Evolutionary conservation across 2,329 filamentous ascomycete genomes (phyloP).

Genomic region (Phialophora expanda): DNA sequence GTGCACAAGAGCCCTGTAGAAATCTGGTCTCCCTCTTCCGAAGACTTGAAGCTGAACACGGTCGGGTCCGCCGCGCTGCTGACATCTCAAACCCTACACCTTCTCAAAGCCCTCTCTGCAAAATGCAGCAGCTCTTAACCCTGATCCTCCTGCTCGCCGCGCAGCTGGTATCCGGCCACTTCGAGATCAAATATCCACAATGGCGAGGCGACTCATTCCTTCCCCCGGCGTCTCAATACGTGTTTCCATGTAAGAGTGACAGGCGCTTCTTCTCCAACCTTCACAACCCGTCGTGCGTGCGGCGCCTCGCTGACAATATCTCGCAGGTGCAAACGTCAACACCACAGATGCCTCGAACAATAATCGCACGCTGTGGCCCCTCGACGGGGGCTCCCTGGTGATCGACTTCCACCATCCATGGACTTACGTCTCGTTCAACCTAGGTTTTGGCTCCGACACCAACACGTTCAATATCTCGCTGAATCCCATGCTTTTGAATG

Average conservation of each 20-base stretch:
- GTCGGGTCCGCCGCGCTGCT: not conserved
- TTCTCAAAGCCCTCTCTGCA: not conserved
- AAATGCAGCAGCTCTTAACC: slow-evolving; percentile 24
- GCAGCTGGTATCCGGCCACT: slow-evolving; percentile 39
- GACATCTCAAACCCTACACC: not conserved
- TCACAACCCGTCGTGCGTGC: not conserved
- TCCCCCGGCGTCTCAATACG: slow-evolving; percentile 46
- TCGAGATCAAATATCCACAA: slow-evolving; percentile 40
- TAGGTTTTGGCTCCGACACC: slow-evolving; percentile 49
- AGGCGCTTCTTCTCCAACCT: not conserved
- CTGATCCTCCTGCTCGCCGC: slow-evolving; percentile 16
- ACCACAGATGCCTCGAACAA: slow-evolving; percentile 40
- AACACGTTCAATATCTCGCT: slow-evolving; percentile 55
- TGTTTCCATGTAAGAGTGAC: slow-evolving; percentile 47
- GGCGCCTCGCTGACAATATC: not conserved
- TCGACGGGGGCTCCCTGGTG: slow-evolving; percentile 50
- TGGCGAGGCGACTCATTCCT: slow-evolving; percentile 53
- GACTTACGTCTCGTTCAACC: slow-evolving; percentile 55
- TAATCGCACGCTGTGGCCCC: slow-evolving; percentile 56
- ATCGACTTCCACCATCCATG: slow-evolving; percentile 51
- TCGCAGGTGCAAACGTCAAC: slow-evolving; percentile 48
- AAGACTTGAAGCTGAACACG: not conserved
- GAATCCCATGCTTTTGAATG: slow-evolving; percentile 51
- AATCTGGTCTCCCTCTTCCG: not conserved
- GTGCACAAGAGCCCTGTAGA: not conserved